Base-by-base conservation (phyloP, 2,329 filamentous ascomycete genomes). In the Paradendryphiella salina region DNA sequence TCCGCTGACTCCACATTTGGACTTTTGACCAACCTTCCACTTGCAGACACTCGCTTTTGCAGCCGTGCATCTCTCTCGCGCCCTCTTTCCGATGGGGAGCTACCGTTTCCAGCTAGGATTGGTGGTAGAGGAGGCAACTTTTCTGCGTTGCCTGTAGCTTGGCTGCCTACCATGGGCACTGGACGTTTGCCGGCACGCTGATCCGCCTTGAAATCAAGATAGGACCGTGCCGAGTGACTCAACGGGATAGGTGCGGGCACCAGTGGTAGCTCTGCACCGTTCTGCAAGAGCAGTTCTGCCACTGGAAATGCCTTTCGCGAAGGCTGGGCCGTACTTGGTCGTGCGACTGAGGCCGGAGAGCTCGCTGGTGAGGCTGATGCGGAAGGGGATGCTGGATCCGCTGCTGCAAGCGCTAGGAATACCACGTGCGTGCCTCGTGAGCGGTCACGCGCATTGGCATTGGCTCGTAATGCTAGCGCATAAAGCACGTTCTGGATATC, bases 401-500 rank as follows among this genome's bases (percentile, higher is more conserved):
- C 92, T 4, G 93, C 91, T 17, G 91, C 91, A 18, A 99, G 82
- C 13, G 95, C 95, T 34, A 99, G 80, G 77, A 92, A 97, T 13
- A 97, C 83, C 1, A 89, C 86, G 70, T 95, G 93, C 0, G 93
- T 96, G 34, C 88, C 89, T 46, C 94, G 84, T 32, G 91, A 94
- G 57, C 86, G 89, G 71, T 99, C 94, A 37, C 70, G 66, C 5
- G 69, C 59, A 66, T 99, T 99, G 11, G 92, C 89, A 65, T 92
- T 96, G 11, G 90, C 94, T 54, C 83, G 83, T 26, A 96, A 80
- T 1, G 94, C 90, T 38, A 99, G 80, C 3, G 89, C 93, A 65
- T 96, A 95, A 20, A 99, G 83, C 18, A 96, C 91, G 57, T 91
- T 89, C 67, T 94, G 89, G 47, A 99, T 90, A 69, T 99, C 92